These are phyloP conservation scores for Ustilago trichophora DNA, from an alignment of 1,284 basidiomycete species.

Conservation along the genomic window DNA sequence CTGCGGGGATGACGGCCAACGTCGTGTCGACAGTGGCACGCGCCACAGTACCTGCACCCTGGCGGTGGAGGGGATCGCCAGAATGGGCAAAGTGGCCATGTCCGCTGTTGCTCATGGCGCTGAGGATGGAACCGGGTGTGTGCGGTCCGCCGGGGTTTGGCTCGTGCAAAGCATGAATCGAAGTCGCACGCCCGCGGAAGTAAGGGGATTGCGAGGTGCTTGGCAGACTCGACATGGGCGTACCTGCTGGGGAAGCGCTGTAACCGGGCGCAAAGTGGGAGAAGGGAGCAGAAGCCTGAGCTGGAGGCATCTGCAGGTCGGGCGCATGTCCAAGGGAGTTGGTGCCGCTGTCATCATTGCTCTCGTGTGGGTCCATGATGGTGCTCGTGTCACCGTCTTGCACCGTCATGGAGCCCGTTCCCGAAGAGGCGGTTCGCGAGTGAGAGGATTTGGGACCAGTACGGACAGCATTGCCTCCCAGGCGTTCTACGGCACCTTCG, in stretches of 20 bases:
- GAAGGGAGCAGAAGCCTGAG: slow-evolving; percentile 55
- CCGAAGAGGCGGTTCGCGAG: slow-evolving; percentile 30
- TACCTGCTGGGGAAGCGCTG: slow-evolving; percentile 21
- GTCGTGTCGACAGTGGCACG: slow-evolving; percentile 93
- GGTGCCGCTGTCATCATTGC: slow-evolving; percentile 12
- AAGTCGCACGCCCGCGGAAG: slow-evolving; percentile 28
- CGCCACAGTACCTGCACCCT: slow-evolving; percentile 72
- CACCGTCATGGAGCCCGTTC: slow-evolving; percentile 27
- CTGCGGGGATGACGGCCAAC: slow-evolving; percentile 96
- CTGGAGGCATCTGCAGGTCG: slow-evolving; percentile 55
- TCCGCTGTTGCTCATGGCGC: slow-evolving; percentile 41
- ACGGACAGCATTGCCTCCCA: slow-evolving; percentile 9
- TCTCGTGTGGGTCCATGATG: slow-evolving; percentile 29
- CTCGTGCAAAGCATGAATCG: slow-evolving; percentile 28
- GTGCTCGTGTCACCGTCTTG: slow-evolving; percentile 47
- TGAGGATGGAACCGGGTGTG: slow-evolving; percentile 56
- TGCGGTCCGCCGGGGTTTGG: slow-evolving; percentile 19
- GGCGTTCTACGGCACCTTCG: slow-evolving; percentile 44
- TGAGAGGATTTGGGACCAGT: slow-evolving; percentile 5
- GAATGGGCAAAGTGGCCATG: slow-evolving; percentile 20
- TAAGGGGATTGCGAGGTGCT: slow-evolving; percentile 22
- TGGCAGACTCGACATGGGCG: slow-evolving; percentile 13
- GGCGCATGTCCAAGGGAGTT: slow-evolving; percentile 29
- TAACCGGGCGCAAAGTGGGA: slow-evolving; percentile 37
- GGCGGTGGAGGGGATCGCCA: slow-evolving; percentile 16